Evolutionary conservation across 1,284 basidiomycete genomes (phyloP), one percentile per base, ranked within the genome.

Genomic region (Phenoliferia sp.): DNA sequence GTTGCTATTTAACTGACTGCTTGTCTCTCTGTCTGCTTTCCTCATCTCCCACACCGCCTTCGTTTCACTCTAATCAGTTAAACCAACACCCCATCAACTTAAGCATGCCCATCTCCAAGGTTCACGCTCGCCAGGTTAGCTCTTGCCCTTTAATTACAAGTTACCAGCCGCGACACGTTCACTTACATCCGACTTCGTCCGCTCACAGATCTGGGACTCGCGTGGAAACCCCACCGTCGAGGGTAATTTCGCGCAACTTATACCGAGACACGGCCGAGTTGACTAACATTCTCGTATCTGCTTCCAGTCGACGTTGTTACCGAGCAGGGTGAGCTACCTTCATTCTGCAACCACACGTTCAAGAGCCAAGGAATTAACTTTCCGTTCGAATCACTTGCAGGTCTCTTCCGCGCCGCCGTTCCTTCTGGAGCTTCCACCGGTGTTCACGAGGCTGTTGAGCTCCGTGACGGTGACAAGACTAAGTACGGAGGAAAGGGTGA

Each of bases 351-450:
- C 39, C 39, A 22, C n/a, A n/a, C n/a, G n/a, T n/a, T n/a, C n/a
- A 44, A 44, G 55, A 32, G 55, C 22, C 31, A 7, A 28, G 31
- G 17, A 19, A 31, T 33, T 57, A 12, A 57, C 3, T 33, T 57
- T 33, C 31, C 55, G 19, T 57, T 29, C 52, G 4, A 7, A 16
- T 9, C 56, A 33, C 52, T 12, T 29, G 59, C 72, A 95, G 94
- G 95, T 73, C 88, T 88, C 76, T 99, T 90, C 90, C 90, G 92
- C 74, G 92, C 93, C 72, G 87, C 92, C 73, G 96, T 99, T 58
- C 96, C 96, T 66, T 98, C 94, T 67, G 96, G 96, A 80, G 96
- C 96, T 61, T 99, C 95, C 69, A 99, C 95, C 67, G 96, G 96
- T 85, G 84, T 93, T 76, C 93, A 99, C 82, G 96, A 99, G 83